Evolutionary conservation across 1,139 yeast genomes (phyloP), one percentile per base, ranked within the genome.

Genomic region (Nadsonia commutata): DNA sequence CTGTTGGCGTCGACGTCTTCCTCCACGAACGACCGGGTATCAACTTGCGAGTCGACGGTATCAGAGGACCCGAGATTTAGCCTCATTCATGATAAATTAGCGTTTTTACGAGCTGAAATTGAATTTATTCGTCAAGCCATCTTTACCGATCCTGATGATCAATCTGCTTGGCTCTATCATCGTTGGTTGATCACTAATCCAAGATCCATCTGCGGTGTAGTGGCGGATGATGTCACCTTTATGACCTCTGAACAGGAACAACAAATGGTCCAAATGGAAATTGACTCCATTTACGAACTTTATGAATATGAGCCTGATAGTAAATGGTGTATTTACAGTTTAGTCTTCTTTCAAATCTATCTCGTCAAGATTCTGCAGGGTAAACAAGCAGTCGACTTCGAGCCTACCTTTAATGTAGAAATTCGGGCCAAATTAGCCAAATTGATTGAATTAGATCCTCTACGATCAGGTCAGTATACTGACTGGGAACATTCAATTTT

Each of bases 141-240:
- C 64, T 85, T 78, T 56, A 85, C 94, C 52, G 97, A 90, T 58
- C 88, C 94, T 0, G 94, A 84, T 40, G 97, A 90, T 57, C 90
- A 93, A 41, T 82, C 95, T 0, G 80, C 85, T 1, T 90, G 98
- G 97, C 70, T 81, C 3, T 90, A 88, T 59, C 70, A 84, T 46
- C 72, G 78, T 43, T 90, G 97, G 97, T 65, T 90, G 18, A 60
- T 86, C 11, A 72, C 78, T 4, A 73, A 73, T 36, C 67, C 70
- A 1, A 64, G 75, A 18, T 70, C 77, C 44, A 65, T 69, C 1
- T 49, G 33, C 16, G 16, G 33, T 27, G 5, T 4, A 13, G 16
- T 16, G 23, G 8, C 6, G 23, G 23, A 21, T 21, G 9, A 21
- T 6, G 9, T 51, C 2, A 48, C 52, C 9, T 51, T 54, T 7